Conservation (phyloP, 2,329 filamentous ascomycete species). For the Stemphylium vesicarium region DNA sequence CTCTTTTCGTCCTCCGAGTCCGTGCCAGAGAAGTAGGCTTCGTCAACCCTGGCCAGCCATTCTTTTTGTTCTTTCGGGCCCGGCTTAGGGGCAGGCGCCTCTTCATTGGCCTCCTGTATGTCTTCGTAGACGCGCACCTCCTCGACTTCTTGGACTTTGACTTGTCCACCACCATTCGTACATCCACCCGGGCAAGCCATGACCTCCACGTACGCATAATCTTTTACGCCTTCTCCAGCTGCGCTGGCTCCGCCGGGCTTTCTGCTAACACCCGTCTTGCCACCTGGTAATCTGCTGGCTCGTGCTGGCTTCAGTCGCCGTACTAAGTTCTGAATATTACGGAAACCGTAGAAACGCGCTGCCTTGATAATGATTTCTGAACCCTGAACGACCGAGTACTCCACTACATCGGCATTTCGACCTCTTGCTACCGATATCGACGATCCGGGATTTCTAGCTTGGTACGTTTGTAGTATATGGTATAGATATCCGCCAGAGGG, state of each 20-base stretch:
- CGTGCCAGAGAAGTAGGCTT: constrained; percentile 85
- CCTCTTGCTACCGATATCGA: constrained; percentile 74
- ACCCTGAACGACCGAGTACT: constrained; percentile 72
- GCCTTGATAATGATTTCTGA: constrained; percentile 44
- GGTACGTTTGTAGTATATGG: constrained; percentile 79
- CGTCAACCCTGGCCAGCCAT: constrained; percentile 60
- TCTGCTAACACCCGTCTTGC: constrained; percentile 48
- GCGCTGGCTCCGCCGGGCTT: constrained; percentile 75
- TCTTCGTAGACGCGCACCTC: constrained; percentile 46
- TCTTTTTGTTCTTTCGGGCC: constrained; percentile 82
- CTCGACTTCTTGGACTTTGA: constrained; percentile 82
- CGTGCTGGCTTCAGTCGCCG: constrained; percentile 84
- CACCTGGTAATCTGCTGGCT: constrained; percentile 61
- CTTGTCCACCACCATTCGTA: constrained; percentile 95
- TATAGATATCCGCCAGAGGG: constrained; percentile 89
- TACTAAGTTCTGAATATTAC: constrained; percentile 97
- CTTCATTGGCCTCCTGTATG: constrained; percentile 33
- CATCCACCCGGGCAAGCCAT: constrained; percentile 99
- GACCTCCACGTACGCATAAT: constrained; percentile 95
- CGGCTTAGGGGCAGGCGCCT: constrained; percentile 57
- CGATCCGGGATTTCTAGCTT: constrained; percentile 73
- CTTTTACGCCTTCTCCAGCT: constrained; percentile 65
- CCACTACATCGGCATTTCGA: constrained; percentile 88
- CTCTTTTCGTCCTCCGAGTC: constrained; percentile 44
- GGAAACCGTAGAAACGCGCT: constrained; percentile 94